A percentile compares a stretch with the other conserved stretches of the same genome.
Evolutionary conservation across 805 yeast genomes (phyloP).

Genomic region (Teunomyces aglyptinius): DNA sequence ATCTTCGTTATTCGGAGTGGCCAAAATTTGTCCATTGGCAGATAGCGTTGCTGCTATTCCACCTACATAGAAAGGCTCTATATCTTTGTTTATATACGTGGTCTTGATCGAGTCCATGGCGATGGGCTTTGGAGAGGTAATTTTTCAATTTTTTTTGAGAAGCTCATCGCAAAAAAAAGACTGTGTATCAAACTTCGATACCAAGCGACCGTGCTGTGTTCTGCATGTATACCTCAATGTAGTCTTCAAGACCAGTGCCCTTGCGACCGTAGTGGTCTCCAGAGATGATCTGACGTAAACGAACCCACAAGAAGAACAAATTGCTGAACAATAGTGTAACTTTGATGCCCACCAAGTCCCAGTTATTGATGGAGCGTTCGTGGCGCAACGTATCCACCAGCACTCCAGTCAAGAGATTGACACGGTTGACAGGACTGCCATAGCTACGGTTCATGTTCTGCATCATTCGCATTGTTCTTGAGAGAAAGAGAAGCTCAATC

Average conservation of each 20-base stretch:
- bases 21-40: slow-evolving; percentile 52
- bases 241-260: slow-evolving; percentile 43
- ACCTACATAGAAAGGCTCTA: slow-evolving; percentile 86
- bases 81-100: slow-evolving; percentile 44
- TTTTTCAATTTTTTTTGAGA: slow-evolving; percentile 9
- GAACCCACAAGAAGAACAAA: slow-evolving; percentile 29
- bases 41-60: slow-evolving; percentile 74
- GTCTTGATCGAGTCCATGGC: slow-evolving; percentile 30
- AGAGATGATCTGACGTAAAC: slow-evolving; percentile 32
- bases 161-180: slow-evolving; percentile 9
- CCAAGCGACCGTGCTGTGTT: slow-evolving; percentile 46
- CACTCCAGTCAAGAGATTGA: slow-evolving; percentile 58
- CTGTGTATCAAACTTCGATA: slow-evolving; percentile 24
- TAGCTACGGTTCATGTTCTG: slow-evolving; percentile 64
- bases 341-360: slow-evolving; percentile 14
- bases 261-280: slow-evolving; percentile 33
- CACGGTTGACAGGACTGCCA: slow-evolving; percentile 74
- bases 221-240: slow-evolving; percentile 42
- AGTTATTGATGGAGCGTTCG: neutral
- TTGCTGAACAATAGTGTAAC: slow-evolving; percentile 27
- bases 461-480: slow-evolving; percentile 71
- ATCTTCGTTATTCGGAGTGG: slow-evolving; percentile 79
- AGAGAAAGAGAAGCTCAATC: slow-evolving; percentile 58
- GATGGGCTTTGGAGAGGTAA: neutral
- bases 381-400: slow-evolving; percentile 36